Conservation (phyloP, 176 grass and related monocot species). For the Bonia amplexicaulis region DNA sequence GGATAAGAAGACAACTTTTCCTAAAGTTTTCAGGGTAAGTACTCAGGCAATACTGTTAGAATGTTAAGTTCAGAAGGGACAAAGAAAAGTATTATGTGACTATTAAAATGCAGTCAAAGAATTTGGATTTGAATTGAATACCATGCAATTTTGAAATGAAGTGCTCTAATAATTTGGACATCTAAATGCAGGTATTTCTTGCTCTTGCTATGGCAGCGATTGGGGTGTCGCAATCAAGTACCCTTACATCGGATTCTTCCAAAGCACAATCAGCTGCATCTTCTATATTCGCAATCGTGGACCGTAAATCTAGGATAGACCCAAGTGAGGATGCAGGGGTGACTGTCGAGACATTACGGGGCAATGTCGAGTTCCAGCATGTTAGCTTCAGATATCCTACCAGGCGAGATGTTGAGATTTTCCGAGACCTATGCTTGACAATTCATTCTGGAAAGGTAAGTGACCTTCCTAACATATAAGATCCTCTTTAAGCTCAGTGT, state of each 20-base stretch:
- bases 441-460: constrained; percentile 82
- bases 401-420: constrained; percentile 91
- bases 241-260: constrained; percentile 82
- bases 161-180: background rate
- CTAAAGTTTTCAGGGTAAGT: constrained; percentile 87
- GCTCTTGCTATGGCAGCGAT: constrained; percentile 96
- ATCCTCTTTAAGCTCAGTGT: background rate
- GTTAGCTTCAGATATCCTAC: constrained; percentile 91
- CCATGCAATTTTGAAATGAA: background rate
- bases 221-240: constrained; percentile 91
- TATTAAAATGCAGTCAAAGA: background rate
- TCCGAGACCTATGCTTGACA: constrained; percentile 79
- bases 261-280: constrained; percentile 82
- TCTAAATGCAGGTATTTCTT: constrained; percentile 72
- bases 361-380: constrained; percentile 79
- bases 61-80: background rate
- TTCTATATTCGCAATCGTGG: constrained; percentile 89
- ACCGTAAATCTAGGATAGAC: constrained; percentile 88
- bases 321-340: constrained; percentile 71
- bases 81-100: background rate
- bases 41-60: background rate
- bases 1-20: constrained; percentile 73
- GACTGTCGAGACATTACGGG: constrained; percentile 54
- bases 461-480: background rate
- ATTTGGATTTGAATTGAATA: background rate